Base-by-base conservation (phyloP, 305 asterid genomes). In the Rubia peregrina region DNA sequence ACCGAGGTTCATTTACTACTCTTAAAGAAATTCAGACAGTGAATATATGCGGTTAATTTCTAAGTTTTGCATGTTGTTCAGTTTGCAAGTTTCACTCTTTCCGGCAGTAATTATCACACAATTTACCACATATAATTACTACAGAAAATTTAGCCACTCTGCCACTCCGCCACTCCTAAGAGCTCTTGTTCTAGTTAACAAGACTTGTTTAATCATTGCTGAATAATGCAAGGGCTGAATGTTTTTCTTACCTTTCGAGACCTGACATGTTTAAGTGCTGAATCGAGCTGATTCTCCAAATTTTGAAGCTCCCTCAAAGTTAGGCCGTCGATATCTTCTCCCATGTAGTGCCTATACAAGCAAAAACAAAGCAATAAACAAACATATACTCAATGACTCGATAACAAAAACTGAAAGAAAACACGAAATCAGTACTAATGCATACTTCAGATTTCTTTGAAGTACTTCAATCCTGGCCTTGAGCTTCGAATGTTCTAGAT, bases 381-480 rank as follows among this genome's bases (percentile, higher is more conserved):
- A 22, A 4, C 7, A 19, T 8, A 8, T 2, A n/a, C 30, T 56
- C 30, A 19, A 7, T 56, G 7, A 10, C 63, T 22, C 14, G 9
- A 57, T 4, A 10, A 4, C 63, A 21, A 57, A 3, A 22, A 57
- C 7, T 1, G 9, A 22, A 22, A 21, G 38, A 60, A 60, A 60
- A 7, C 59, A 51, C n/a, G 11, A 53, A 26, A 1, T 10, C 9
- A 17, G 65, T 60, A 26, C 1, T 4, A 3, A 6, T 22, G 16
- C n/a, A 17, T 71, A 91, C 98, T 82, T 88, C 71, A 86, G 86
- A 77, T 84, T 88, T 74, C 79, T 89, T 68, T 88, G 88, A 79
- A 91, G 76, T 71, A 81, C 79, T 79, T 91, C 96, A 83, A 88
- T 67, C 77, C 95, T 88, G 12, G 92, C 87, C 82, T 89, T 89